Conservation (phyloP, 1,284 basidiomycete species). For the Mycena citricolor region DNA sequence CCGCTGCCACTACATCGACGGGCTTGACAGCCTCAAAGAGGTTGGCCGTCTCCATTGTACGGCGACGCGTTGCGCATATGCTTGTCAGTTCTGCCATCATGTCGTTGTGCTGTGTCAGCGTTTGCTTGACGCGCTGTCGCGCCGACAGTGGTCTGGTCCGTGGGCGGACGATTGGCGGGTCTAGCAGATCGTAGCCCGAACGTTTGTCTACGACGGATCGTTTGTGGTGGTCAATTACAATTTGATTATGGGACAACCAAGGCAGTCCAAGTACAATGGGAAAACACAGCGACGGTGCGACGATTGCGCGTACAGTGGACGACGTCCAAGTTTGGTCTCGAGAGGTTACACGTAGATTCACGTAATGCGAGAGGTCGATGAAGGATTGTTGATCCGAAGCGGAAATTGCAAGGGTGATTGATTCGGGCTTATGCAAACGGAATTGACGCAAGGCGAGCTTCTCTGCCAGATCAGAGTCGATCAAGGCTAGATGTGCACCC, state of each 20-base stretch:
- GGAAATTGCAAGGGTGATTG: neutral
- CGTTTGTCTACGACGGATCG: slow-evolving; percentile 3
- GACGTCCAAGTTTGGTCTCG: neutral
- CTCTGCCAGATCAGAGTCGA: neutral
- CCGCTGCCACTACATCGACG: slow-evolving; percentile 10
- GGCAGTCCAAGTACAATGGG: slow-evolving; percentile 17
- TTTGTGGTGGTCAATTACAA: slow-evolving; percentile 9
- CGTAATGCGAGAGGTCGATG: neutral
- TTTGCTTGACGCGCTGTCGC: neutral
- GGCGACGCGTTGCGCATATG: neutral
- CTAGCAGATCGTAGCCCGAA: slow-evolving; percentile 9
- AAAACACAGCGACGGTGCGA: slow-evolving; percentile 12
- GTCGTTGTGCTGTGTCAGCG: neutral
- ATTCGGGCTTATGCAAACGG: neutral
- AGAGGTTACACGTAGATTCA: slow-evolving; percentile 1
- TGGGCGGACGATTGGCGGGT: neutral
- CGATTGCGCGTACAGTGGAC: slow-evolving; percentile 14
- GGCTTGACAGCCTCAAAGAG: slow-evolving; percentile 1
- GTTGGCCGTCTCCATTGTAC: neutral
- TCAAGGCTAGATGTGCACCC: slow-evolving; percentile 4
- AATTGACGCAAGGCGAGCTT: neutral
- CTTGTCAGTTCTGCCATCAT: neutral
- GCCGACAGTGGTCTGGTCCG: neutral
- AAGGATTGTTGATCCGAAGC: neutral
- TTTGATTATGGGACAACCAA: slow-evolving; percentile 10